A percentile compares a stretch with the other conserved stretches of the same genome.
Conservation (phyloP, 2,329 filamentous ascomycete genomes). For the Microsporum audouinii region DNA sequence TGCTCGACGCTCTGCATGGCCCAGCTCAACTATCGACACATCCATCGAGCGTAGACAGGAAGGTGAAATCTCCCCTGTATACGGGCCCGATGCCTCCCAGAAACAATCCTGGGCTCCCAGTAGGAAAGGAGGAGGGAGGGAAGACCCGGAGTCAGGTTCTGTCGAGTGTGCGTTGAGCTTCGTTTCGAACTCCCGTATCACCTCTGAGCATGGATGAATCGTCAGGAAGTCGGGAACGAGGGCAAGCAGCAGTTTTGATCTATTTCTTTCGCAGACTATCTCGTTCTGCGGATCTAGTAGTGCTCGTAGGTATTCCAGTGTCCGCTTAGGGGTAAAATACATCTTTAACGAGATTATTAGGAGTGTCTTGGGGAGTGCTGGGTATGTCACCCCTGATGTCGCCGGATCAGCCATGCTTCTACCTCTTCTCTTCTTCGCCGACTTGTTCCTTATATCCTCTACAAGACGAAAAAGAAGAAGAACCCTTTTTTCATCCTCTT, state of each 20-base stretch:
- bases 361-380: slow-evolving; percentile 26
- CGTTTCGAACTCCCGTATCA: slow-evolving; percentile 24
- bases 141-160: slow-evolving; percentile 22
- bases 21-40: slow-evolving; percentile 62
- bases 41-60: slow-evolving; percentile 55
- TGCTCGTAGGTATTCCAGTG: slow-evolving; percentile 42
- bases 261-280: slow-evolving; percentile 31
- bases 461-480: background rate
- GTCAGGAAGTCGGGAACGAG: slow-evolving; percentile 68
- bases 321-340: slow-evolving; percentile 57
- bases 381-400: slow-evolving; percentile 16
- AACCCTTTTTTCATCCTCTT: background rate
- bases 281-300: slow-evolving; percentile 40
- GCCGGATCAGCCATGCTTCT: background rate
- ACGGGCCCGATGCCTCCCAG: slow-evolving; percentile 58
- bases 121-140: slow-evolving; percentile 41
- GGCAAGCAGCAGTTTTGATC: slow-evolving; percentile 55
- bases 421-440: background rate
- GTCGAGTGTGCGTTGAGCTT: slow-evolving; percentile 10
- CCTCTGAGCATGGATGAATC: slow-evolving; percentile 39
- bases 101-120: slow-evolving; percentile 68
- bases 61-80: slow-evolving; percentile 67
- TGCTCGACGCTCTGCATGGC: slow-evolving; percentile 65
- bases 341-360: slow-evolving; percentile 32
- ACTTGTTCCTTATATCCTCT: background rate